These are phyloP conservation scores for Salinomyces thailandicus DNA, from an alignment of 2,329 filamentous ascomycete genomes.

Conservation along the genomic window DNA sequence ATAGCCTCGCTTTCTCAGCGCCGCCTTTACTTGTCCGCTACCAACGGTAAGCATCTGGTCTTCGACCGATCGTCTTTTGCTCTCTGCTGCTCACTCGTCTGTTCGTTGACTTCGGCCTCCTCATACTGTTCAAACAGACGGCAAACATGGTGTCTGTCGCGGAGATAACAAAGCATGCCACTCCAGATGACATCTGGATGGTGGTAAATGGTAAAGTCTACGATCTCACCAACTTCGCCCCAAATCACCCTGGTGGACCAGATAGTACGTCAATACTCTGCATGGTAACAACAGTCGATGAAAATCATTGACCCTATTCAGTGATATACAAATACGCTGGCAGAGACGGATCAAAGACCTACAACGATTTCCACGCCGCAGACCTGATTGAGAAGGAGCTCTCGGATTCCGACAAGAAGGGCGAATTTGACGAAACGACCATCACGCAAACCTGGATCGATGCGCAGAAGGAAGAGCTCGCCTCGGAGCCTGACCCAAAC, in stretches of 20 bases:
- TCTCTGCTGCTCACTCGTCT: neutral
- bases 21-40: neutral
- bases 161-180: constrained; percentile 25
- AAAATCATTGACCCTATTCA: constrained; percentile 10
- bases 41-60: neutral
- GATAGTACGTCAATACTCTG: constrained; percentile 39
- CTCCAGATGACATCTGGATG: constrained; percentile 46
- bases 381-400: constrained; percentile 34
- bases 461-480: constrained; percentile 19
- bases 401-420: constrained; percentile 32
- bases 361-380: constrained; percentile 42
- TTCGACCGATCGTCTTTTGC: neutral
- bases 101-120: neutral
- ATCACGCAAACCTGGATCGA: constrained; percentile 22
- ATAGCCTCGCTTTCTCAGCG: no score
- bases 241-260: constrained; percentile 52
- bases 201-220: constrained; percentile 58
- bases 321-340: constrained; percentile 44
- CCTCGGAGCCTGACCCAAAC: constrained; percentile 18
- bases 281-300: neutral
- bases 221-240: constrained; percentile 56
- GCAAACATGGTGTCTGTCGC: constrained; percentile 16
- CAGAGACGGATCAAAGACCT: constrained; percentile 45
- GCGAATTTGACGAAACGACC: constrained; percentile 24
- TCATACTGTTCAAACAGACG: constrained; percentile 2